Evolutionary conservation across 1,284 basidiomycete species (phyloP), one percentile per base, ranked within the genome.

Genomic region (Apiotrichum brassicae): DNA sequence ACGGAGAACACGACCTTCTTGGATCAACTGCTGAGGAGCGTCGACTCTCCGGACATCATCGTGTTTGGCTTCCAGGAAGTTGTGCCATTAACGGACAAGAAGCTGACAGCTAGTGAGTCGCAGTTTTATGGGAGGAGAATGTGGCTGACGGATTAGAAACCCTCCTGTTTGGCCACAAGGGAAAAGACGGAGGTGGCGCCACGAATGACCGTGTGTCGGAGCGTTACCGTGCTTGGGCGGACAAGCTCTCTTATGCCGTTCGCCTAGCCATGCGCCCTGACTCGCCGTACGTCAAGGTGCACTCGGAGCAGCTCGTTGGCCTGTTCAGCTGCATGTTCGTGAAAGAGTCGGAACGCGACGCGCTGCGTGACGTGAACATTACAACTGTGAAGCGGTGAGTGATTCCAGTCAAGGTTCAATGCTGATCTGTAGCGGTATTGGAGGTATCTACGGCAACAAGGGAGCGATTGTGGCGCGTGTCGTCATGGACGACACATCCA

Each of bases 61-160:
- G 81, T 83, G 2, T 95, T 97, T 66, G 92, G 92, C 1, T 86
- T 97, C 66, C 94, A 98, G 70, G 94, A 97, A 74, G 80, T 97
- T 34, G 87, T 98, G 55, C 91, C 97, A 66, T 79, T 98, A 12
- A 92, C 97, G 59, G 86, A 83, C 61, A 83, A 89, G 56, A 91
- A 85, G 71, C 83, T 97, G 71, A 86, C 87, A 0, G 92, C 93
- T 13, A 93, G 78, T 78, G 39, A 51, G 76, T 74, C 14, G 9
- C 28, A 9, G 6, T 14, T 33, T 20, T 1, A 18, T 30, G 20
- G 5, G 12, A 12, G 23, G 14, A n/a, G 14, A 13, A 16, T 14
- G 16, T 19, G 30, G 33, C 39, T 54, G 26, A 53, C 43, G 6
- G 4, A 6, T n/a, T 57, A 79, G 77, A 93, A 74, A 89, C 84